phyloP scores from a whole-genome alignment of 306 rosid species.

The Inga laurina region DNA sequence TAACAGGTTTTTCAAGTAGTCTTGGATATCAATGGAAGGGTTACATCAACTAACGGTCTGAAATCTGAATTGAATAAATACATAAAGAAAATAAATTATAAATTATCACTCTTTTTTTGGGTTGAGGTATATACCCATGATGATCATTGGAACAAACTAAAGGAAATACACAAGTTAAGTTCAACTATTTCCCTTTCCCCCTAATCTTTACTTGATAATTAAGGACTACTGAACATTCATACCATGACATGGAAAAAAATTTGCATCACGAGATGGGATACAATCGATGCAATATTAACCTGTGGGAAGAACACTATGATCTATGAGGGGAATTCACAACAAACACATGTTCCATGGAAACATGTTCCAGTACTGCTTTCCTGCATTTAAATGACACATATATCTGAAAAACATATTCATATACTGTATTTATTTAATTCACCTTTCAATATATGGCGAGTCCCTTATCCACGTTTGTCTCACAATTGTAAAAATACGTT shows the following conservation, averaged over 20 bases:
- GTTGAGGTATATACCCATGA: background rate
- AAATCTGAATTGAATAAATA: background rate
- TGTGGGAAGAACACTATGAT: conserved; percentile 7
- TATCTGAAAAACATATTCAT: conserved; percentile 15
- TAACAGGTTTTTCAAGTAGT: background rate
- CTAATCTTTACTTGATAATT: background rate
- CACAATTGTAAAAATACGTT: conserved; percentile 54
- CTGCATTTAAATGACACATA: conserved; percentile 20
- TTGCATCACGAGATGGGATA: background rate
- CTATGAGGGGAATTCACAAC: background rate
- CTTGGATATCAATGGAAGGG: background rate
- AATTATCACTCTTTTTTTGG: background rate
- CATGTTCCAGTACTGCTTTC: conserved; percentile 14
- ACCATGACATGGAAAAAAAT: background rate
- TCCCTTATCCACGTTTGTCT: conserved; percentile 89
- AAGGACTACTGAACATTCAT: background rate
- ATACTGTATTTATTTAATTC: conserved; percentile 18
- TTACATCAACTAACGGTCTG: background rate
- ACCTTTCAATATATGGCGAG: conserved; percentile 77
- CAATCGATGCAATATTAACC: conserved; percentile 18
- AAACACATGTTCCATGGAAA: background rate
- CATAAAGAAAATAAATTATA: background rate
- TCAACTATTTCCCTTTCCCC: background rate
- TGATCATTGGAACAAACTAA: conserved; percentile 8
- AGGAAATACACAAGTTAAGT: background rate